Percentiles rank a stretch among this genome's conserved stretches.
Conservation (phyloP, 2,329 filamentous ascomycete species). For the Fonsecaea multimorphosa region DNA sequence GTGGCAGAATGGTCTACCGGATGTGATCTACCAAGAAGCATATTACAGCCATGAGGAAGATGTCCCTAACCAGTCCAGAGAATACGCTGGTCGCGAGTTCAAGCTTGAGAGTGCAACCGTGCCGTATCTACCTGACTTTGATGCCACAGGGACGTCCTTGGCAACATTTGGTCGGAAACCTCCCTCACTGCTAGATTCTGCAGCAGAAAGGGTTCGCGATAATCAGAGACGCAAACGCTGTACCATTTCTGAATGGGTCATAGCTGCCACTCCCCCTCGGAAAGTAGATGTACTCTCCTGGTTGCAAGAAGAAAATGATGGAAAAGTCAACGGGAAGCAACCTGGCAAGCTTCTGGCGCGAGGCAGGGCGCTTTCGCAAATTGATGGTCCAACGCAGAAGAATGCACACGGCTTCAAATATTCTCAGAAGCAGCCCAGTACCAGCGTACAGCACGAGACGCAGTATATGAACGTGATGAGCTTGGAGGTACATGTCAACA, state of each 20-base stretch:
- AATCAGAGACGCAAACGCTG: conserved; percentile 63
- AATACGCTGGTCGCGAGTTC: conserved; percentile 89
- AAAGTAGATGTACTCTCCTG: conserved; percentile 72
- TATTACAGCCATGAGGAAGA: conserved; percentile 85
- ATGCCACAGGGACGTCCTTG: conserved; percentile 64
- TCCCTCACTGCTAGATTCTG: conserved; percentile 57
- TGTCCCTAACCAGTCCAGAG: conserved; percentile 74
- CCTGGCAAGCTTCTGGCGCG: conserved; percentile 21
- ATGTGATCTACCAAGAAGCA: conserved; percentile 80
- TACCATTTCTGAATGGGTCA: conserved; percentile 75
- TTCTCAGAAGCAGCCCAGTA: conserved; percentile 75
- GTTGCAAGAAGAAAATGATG: conserved; percentile 56
- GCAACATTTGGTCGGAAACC: conserved; percentile 63
- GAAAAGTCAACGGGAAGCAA: conserved; percentile 8
- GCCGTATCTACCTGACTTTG: conserved; percentile 80
- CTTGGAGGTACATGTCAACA: conserved; percentile 89
- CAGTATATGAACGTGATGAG: conserved; percentile 98
- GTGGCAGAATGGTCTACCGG: conserved; percentile 61
- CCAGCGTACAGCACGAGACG: conserved; percentile 79
- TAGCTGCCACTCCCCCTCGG: conserved; percentile 72
- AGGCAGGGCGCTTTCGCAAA: conserved; percentile 69
- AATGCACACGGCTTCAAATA: conserved; percentile 85
- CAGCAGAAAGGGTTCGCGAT: conserved; percentile 59
- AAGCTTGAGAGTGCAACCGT: conserved; percentile 75
- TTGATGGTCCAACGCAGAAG: conserved; percentile 84